These are phyloP conservation scores for Phallus indusiatus DNA, from an alignment of 768 basidiomycete genomes.

Conservation along the genomic window DNA sequence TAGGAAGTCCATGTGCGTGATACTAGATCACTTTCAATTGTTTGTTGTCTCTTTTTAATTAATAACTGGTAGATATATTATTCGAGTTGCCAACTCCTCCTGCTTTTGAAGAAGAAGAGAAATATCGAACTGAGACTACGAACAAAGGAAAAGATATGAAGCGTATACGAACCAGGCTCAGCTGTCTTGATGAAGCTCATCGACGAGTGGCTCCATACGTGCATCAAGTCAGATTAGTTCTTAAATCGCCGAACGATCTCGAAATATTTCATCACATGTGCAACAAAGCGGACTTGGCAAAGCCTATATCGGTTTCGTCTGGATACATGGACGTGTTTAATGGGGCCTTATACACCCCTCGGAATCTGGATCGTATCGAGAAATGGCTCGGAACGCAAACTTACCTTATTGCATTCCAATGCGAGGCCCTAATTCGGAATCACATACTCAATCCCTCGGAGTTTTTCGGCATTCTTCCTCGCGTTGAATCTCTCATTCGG, in stretches of 20 bases:
- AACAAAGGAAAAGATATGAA: slow-evolving; percentile 27
- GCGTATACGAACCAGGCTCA: slow-evolving; percentile 50
- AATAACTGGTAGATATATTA: slow-evolving; percentile 40
- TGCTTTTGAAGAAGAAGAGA: slow-evolving; percentile 47
- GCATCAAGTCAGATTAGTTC: slow-evolving; percentile 51
- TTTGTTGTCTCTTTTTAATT: background rate
- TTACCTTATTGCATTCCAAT: slow-evolving; percentile 69
- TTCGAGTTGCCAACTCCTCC: slow-evolving; percentile 63
- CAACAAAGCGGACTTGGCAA: slow-evolving; percentile 29
- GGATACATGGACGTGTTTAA: slow-evolving; percentile 38
- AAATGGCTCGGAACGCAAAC: slow-evolving; percentile 36
- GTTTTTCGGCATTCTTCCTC: slow-evolving; percentile 34
- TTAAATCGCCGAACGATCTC: slow-evolving; percentile 43
- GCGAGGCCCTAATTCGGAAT: slow-evolving; percentile 60
- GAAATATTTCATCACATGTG: slow-evolving; percentile 47
- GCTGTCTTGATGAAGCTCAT: slow-evolving; percentile 51
- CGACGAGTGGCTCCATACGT: slow-evolving; percentile 56
- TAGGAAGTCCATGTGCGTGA: slow-evolving; percentile 51
- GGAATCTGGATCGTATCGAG: slow-evolving; percentile 36
- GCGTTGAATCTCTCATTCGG: slow-evolving; percentile 30
- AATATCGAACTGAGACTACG: slow-evolving; percentile 43
- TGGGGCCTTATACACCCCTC: slow-evolving; percentile 41
- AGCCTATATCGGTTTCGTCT: slow-evolving; percentile 23
- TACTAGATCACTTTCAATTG: background rate
- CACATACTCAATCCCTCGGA: slow-evolving; percentile 53